Percentiles rank a stretch among this genome's conserved stretches.
These are phyloP conservation scores for Trichoderma harzianum DNA, from an alignment of 2,329 filamentous ascomycete species.

Conservation along the genomic window DNA sequence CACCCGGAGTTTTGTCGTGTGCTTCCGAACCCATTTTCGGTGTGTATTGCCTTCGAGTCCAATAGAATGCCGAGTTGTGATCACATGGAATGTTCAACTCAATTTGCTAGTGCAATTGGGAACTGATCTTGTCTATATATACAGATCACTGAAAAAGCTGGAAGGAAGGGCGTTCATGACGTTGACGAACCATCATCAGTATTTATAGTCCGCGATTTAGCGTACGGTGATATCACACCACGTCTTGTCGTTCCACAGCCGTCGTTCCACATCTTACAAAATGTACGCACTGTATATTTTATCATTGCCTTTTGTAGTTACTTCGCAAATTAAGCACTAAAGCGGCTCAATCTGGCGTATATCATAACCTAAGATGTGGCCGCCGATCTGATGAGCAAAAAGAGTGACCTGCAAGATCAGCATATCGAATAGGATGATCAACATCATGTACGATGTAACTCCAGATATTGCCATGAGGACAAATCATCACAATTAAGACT, in stretches of 20 bases:
- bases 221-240: not conserved
- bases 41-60: not conserved
- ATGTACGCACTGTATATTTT: not conserved
- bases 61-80: not conserved
- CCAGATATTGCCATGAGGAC: not conserved
- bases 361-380: not conserved
- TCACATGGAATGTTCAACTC: not conserved
- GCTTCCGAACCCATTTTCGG: not conserved
- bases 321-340: not conserved
- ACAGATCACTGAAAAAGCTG: not conserved
- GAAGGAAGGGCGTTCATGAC: not conserved
- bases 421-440: not conserved
- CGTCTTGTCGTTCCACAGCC: not conserved
- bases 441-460: not conserved
- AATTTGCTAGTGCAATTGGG: not conserved
- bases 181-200: not conserved
- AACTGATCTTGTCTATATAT: not conserved
- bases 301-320: not conserved
- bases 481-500: not conserved
- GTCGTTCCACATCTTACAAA: not conserved
- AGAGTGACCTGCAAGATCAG: not conserved
- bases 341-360: not conserved
- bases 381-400: not conserved
- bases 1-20: conserved; percentile 35
- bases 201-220: not conserved